Evolutionary conservation across 306 rosid genomes (phyloP).

Genomic region (Oemleria cerasiformis): DNA sequence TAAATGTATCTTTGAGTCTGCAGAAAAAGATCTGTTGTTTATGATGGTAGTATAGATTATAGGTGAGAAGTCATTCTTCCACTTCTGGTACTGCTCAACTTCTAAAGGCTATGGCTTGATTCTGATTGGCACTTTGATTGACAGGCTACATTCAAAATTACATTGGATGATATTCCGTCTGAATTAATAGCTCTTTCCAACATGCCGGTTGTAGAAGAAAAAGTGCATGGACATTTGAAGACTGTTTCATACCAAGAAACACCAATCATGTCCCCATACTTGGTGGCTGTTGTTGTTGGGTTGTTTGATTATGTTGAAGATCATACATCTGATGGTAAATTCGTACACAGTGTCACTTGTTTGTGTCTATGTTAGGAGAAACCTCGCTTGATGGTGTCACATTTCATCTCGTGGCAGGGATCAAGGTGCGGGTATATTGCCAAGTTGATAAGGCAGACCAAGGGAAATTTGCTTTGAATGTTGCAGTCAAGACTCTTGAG

Average conservation of each 20-base stretch:
- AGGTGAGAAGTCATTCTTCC: neutral
- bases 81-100: neutral
- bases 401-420: constrained; percentile 45
- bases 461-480: constrained; percentile 84
- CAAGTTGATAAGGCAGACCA: constrained; percentile 85
- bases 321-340: constrained; percentile 76
- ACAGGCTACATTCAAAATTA: constrained; percentile 91
- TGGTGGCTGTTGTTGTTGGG: constrained; percentile 90
- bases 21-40: neutral
- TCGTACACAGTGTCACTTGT: constrained; percentile 8
- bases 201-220: constrained; percentile 86
- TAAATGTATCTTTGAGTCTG: neutral
- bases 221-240: constrained; percentile 52
- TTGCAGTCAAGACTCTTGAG: constrained; percentile 75
- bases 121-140: constrained; percentile 19
- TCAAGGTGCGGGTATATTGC: constrained; percentile 88
- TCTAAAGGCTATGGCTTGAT: neutral
- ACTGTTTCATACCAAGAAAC: constrained; percentile 75
- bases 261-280: constrained; percentile 88
- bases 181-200: constrained; percentile 83
- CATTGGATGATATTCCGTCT: constrained; percentile 79
- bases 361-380: constrained; percentile 9
- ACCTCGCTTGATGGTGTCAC: constrained; percentile 17
- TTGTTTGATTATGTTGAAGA: constrained; percentile 91
- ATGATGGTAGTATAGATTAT: neutral